A percentile compares a stretch with the other conserved stretches of the same genome.
Evolutionary conservation across 2,329 filamentous ascomycete species (phyloP).

Genomic region (Alternaria hordeiaustralica): DNA sequence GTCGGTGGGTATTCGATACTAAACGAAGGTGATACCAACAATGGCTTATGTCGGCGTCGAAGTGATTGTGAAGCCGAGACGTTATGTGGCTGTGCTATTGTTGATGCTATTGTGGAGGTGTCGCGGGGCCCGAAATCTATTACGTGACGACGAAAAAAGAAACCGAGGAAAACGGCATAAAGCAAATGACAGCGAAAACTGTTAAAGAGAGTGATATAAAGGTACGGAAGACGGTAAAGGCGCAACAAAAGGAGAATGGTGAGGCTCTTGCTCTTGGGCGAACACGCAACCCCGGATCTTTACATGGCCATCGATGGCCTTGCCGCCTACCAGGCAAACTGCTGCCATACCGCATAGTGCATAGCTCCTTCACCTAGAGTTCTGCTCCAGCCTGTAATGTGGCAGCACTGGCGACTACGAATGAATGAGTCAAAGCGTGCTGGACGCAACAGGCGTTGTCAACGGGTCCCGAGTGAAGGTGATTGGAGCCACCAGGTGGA

Average conservation of each 20-base stretch:
- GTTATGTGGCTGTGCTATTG: constrained; percentile 36
- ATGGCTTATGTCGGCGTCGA: constrained; percentile 32
- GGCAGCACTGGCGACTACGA: constrained; percentile 34
- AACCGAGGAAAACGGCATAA: constrained; percentile 18
- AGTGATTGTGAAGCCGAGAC: constrained; percentile 34
- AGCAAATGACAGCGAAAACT: constrained; percentile 7
- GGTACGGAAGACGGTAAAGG: constrained; percentile 17
- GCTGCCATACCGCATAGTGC: constrained; percentile 34
- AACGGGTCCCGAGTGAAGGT: constrained; percentile 25
- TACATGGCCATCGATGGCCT: constrained; percentile 24
- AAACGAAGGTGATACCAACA: constrained; percentile 25
- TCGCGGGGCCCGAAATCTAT: constrained; percentile 22
- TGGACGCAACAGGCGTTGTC: constrained; percentile 33
- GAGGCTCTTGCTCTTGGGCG: constrained; percentile 26
- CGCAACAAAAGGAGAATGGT: constrained; percentile 21
- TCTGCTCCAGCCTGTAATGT: constrained; percentile 30
- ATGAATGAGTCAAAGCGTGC: constrained; percentile 28
- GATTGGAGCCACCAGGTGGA: constrained; percentile 43
- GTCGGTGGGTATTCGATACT: constrained; percentile 5
- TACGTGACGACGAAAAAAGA: constrained; percentile 18
- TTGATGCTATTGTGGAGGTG: constrained; percentile 27
- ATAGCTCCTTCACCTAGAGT: constrained; percentile 31
- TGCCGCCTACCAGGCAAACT: constrained; percentile 26
- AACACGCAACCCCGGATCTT: constrained; percentile 37
- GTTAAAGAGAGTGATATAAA: constrained; percentile 9